phyloP scores from a whole-genome alignment of 2,329 filamentous ascomycete genomes.

The Triangularia setosa region DNA sequence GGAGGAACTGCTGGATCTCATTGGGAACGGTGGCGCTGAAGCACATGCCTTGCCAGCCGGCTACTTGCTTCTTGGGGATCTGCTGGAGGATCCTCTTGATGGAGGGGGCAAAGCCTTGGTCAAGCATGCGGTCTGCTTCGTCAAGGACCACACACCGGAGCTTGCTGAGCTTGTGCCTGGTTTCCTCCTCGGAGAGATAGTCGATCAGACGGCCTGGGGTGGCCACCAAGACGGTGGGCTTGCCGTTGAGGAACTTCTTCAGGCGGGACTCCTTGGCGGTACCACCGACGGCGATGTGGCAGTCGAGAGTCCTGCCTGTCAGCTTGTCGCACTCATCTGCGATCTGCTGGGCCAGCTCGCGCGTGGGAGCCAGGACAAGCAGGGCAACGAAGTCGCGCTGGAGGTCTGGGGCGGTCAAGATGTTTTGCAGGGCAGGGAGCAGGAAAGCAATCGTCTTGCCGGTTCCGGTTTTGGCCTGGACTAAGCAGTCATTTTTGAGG shows the following conservation, averaged over 20 bases:
- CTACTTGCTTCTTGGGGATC: constrained; percentile 58
- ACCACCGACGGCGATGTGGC: constrained; percentile 76
- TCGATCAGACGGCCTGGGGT: constrained; percentile 77
- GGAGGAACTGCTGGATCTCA: constrained; percentile 73
- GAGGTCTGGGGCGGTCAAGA: constrained; percentile 47
- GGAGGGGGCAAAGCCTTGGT: constrained; percentile 79
- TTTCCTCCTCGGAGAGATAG: constrained; percentile 67
- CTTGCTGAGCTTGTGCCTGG: constrained; percentile 60
- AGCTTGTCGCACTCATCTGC: constrained; percentile 67
- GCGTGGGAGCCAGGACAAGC: constrained; percentile 66
- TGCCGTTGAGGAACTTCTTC: constrained; percentile 64
- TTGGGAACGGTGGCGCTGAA: constrained; percentile 81
- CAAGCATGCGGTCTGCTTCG: constrained; percentile 76
- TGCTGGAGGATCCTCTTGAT: constrained; percentile 72
- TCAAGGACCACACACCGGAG: constrained; percentile 80
- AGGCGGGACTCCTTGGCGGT: constrained; percentile 71
- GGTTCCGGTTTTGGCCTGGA: constrained; percentile 82
- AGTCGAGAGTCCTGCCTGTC: constrained; percentile 59
- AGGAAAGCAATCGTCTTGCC: constrained; percentile 85
- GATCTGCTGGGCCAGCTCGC: constrained; percentile 68
- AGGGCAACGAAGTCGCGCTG: constrained; percentile 44
- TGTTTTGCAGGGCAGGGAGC: constrained; percentile 75
- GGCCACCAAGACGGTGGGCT: constrained; percentile 69
- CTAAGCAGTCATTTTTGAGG: constrained; percentile 58
- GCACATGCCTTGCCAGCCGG: constrained; percentile 68